Conservation (phyloP, 2,329 filamentous ascomycete species). For the Sclerotinia sclerotiorum region DNA sequence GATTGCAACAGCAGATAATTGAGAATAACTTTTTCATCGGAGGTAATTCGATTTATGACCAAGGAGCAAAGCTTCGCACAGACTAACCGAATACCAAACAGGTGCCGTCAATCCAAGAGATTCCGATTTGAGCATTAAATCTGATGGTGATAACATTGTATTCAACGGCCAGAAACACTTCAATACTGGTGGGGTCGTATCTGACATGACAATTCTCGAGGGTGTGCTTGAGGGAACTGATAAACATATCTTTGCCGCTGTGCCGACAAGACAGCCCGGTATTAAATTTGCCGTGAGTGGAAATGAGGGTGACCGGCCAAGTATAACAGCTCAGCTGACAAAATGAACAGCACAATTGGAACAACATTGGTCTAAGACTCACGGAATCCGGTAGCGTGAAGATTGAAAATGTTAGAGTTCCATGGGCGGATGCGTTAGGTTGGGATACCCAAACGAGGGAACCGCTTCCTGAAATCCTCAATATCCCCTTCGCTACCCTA, state of each 20-base stretch:
- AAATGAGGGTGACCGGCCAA: neutral
- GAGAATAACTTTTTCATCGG: conserved; percentile 66
- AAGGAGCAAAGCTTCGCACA: neutral
- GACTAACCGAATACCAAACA: conserved; percentile 17
- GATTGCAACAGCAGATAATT: conserved; percentile 56
- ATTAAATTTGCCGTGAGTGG: conserved; percentile 49
- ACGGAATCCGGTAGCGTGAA: conserved; percentile 64
- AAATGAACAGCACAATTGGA: conserved; percentile 54
- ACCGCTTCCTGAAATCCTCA: conserved; percentile 51
- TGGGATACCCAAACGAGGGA: conserved; percentile 54
- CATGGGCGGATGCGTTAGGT: conserved; percentile 62
- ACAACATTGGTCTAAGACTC: conserved; percentile 62
- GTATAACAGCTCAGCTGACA: neutral
- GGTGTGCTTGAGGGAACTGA: conserved; percentile 58
- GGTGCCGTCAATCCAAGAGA: conserved; percentile 65
- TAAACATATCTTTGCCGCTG: conserved; percentile 63
- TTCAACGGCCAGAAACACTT: conserved; percentile 66
- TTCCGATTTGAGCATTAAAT: conserved; percentile 57
- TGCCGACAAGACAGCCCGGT: conserved; percentile 56
- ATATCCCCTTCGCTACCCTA: conserved; percentile 56
- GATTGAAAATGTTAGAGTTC: conserved; percentile 56
- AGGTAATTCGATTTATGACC: conserved; percentile 40
- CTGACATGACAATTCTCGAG: conserved; percentile 64
- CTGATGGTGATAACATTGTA: conserved; percentile 54
- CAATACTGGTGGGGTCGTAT: conserved; percentile 66